Base-by-base conservation (phyloP, 768 basidiomycete genomes). In the Lanmaoa rubissima region DNA sequence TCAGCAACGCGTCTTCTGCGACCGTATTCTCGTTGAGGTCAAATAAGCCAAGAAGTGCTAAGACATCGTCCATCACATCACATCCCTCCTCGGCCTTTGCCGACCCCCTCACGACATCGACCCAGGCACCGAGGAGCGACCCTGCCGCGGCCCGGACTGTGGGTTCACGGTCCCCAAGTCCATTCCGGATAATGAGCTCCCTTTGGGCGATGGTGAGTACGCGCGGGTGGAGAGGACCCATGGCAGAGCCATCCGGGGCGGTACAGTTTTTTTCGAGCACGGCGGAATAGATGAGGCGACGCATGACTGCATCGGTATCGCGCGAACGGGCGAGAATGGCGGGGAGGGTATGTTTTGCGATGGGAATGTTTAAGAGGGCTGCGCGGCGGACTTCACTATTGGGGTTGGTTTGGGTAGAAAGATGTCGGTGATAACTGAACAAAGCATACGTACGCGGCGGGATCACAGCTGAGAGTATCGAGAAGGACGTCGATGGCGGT, bases 301-400 rank as follows among this genome's bases (percentile, higher is more conserved):
- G 89, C 39, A 90, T 79, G 43, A 79, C 78, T 0, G 81, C 74
- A 62, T 97, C 96, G 16, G 83, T 78, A 67, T 98, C 96, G 21
- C 91, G 83, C 3, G 85, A 87, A 31, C 95, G 84, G 1, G 80
- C 77, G 11, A 98, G 80, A 42, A 98, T 80, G 35, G 76, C 74
- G 0, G 85, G 79, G 0, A 98, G 73, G 0, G 87, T 89, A 0
- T 71, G 63, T 0, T 72, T 65, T 35, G 77, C 79, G 9, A 86
- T 69, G 1, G 87, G 83, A 1, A 95, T 79, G 61, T 91, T 90
- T 54, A 87, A 76, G 0, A 97, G 75, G 1, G 84, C 82, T 0
- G 87, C 85, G 34, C 88, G 84, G 5, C 96, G 94, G 19, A 98
- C 95, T 48, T 98, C 95, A 3, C 92, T 94, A 64, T 26, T 24